phyloP scores from a whole-genome alignment of 306 rosid species.

The Cucurbita moschata region DNA sequence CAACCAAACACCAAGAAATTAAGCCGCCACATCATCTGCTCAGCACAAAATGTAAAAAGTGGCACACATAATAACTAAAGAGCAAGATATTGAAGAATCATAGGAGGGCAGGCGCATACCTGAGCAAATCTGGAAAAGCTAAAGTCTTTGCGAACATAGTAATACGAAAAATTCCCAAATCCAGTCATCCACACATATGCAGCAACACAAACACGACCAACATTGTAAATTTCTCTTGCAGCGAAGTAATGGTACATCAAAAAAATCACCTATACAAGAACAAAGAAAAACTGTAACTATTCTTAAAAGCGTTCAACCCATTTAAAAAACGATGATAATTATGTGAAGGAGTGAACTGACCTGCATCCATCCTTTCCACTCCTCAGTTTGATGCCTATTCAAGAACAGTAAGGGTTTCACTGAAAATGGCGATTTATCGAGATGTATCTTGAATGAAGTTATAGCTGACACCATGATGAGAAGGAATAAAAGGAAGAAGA shows the following conservation, averaged over 20 bases:
- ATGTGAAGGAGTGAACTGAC: constrained; percentile 28
- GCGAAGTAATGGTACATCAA: constrained; percentile 91
- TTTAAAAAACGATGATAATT: neutral
- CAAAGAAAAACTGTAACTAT: neutral
- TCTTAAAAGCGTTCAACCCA: neutral
- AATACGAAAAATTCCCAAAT: constrained; percentile 91
- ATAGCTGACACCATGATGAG: constrained; percentile 81
- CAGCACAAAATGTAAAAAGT: constrained; percentile 14
- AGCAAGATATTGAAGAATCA: neutral
- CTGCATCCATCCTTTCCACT: constrained; percentile 99
- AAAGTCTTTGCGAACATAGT: constrained; percentile 85
- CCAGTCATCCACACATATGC: constrained; percentile 99
- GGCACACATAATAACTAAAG: neutral
- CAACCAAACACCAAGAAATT: constrained; percentile 75
- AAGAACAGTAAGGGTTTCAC: constrained; percentile 82
- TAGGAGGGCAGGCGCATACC: constrained; percentile 23
- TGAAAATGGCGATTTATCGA: constrained; percentile 70
- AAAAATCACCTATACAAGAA: constrained; percentile 52
- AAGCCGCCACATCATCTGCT: constrained; percentile 99
- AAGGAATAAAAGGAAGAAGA: constrained; percentile 71
- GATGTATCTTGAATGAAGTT: constrained; percentile 66
- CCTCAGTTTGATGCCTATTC: constrained; percentile 98
- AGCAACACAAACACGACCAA: constrained; percentile 70
- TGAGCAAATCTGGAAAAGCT: constrained; percentile 83
- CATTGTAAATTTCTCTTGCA: constrained; percentile 77